Evolutionary conservation across 352 stramenopile species (phyloP).

Genomic region (Pythium brassicae): DNA sequence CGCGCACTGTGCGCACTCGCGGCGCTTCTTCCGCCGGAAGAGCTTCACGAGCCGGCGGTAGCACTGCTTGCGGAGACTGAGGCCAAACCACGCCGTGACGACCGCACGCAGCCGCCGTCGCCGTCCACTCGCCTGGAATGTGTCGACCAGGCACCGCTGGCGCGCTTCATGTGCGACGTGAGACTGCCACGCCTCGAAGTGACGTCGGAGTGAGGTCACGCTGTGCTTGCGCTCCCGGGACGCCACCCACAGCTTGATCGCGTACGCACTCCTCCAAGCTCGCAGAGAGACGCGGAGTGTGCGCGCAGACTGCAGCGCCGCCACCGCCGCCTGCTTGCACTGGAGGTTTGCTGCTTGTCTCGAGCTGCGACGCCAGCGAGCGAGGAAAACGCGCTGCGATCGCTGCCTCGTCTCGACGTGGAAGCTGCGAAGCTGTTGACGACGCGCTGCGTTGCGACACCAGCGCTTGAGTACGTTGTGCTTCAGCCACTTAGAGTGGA

Average conservation of each 20-base stretch:
- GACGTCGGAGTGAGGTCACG: not conserved
- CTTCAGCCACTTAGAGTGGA: not conserved
- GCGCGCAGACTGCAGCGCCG: not conserved
- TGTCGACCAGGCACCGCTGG: not conserved
- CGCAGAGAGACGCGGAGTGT: conserved; percentile 1
- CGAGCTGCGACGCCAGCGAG: conserved; percentile 1
- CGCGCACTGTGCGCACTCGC: conserved; percentile 6
- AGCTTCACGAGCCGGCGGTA: conserved; percentile 33
- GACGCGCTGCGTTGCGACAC: not conserved
- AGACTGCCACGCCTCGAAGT: conserved; percentile 9
- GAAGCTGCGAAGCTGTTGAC: not conserved
- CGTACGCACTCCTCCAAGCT: conserved; percentile 4
- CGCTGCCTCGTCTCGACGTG: not conserved
- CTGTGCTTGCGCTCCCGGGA: not conserved
- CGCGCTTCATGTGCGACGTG: not conserved
- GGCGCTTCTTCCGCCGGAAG: conserved; percentile 32
- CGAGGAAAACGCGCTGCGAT: not conserved
- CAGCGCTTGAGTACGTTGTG: not conserved
- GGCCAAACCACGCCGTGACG: conserved; percentile 21
- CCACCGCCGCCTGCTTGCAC: not conserved
- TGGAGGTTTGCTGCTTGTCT: not conserved
- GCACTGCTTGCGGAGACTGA: conserved; percentile 27
- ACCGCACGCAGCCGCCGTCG: conserved; percentile 10
- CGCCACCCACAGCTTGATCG: conserved; percentile 5
- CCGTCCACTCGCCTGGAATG: conserved; percentile 10